Conservation (phyloP, 73 alveolate species). For the Blepharisma stoltei region DNA sequence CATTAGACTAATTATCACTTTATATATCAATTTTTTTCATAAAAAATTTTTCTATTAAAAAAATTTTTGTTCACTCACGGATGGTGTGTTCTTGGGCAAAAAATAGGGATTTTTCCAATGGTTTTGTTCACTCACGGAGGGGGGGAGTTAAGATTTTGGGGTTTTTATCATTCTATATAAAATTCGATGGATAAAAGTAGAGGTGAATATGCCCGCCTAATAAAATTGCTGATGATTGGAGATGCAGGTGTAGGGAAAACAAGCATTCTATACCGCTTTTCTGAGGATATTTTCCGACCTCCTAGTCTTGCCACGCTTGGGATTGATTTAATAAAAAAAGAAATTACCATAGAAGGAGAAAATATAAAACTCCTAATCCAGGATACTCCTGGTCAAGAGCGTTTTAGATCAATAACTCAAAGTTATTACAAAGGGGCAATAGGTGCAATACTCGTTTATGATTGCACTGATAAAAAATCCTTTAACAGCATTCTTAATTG, state of each 20-base stretch:
- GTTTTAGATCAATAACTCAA: background rate
- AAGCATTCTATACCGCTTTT: slow-evolving; percentile 35
- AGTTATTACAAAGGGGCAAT: slow-evolving; percentile 3
- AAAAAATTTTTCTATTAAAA: too few species aligned
- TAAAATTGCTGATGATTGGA: slow-evolving; percentile 9
- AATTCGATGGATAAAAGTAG: too few species aligned
- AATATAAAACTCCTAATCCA: background rate
- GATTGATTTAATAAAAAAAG: slow-evolving; percentile 62
- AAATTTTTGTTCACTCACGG: too few species aligned
- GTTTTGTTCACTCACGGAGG: too few species aligned
- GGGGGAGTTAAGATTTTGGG: too few species aligned
- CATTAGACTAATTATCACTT: too few species aligned
- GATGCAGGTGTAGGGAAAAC: slow-evolving; percentile 24
- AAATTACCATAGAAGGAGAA: slow-evolving; percentile 44
- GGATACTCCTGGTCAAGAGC: too few species aligned
- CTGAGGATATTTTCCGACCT: slow-evolving; percentile 53
- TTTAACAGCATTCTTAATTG: background rate
- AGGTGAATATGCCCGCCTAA: too few species aligned
- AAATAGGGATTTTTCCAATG: too few species aligned
- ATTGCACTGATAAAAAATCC: background rate
- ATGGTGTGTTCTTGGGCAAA: too few species aligned
- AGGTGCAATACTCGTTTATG: background rate
- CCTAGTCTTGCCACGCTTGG: slow-evolving; percentile 62
- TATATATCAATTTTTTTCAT: too few species aligned
- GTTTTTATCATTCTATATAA: too few species aligned